phyloP scores from a whole-genome alignment of 768 basidiomycete species.

The Russula compacta region DNA sequence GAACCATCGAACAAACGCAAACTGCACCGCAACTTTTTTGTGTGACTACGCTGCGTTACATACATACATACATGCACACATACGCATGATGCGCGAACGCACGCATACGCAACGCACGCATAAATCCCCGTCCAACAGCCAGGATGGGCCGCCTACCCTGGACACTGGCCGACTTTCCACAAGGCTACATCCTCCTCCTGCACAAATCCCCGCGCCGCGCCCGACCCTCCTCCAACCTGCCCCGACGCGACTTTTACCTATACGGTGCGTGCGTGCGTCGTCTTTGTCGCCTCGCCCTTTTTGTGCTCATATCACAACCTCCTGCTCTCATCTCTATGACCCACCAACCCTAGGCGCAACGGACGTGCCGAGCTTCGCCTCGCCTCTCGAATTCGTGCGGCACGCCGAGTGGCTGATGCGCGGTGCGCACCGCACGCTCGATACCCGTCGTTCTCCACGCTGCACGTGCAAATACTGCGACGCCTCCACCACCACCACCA shows the following conservation, averaged over 20 bases:
- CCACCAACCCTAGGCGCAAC: neutral
- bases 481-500: too few relatives aligned
- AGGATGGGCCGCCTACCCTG: conserved; percentile 7
- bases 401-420: conserved; percentile 15
- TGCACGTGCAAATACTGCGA: conserved; percentile 11
- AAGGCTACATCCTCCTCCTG: conserved; percentile 6
- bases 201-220: neutral
- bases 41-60: neutral
- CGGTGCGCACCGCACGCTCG: conserved; percentile 6
- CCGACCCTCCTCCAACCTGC: neutral
- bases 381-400: conserved; percentile 10
- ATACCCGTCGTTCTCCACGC: neutral
- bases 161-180: conserved; percentile 11
- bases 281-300: neutral
- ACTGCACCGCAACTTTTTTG: too few relatives aligned
- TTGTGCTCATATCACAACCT: too few relatives aligned
- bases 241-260: conserved; percentile 10
- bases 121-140: neutral
- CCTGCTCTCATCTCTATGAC: too few relatives aligned
- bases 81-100: neutral
- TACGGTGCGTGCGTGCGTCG: neutral
- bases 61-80: neutral
- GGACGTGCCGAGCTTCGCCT: conserved; percentile 3
- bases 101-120: too few relatives aligned
- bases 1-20: too few relatives aligned